Base-by-base conservation (phyloP, 495 filamentous ascomycete species). In the Thermothielavioides terrestris region DNA sequence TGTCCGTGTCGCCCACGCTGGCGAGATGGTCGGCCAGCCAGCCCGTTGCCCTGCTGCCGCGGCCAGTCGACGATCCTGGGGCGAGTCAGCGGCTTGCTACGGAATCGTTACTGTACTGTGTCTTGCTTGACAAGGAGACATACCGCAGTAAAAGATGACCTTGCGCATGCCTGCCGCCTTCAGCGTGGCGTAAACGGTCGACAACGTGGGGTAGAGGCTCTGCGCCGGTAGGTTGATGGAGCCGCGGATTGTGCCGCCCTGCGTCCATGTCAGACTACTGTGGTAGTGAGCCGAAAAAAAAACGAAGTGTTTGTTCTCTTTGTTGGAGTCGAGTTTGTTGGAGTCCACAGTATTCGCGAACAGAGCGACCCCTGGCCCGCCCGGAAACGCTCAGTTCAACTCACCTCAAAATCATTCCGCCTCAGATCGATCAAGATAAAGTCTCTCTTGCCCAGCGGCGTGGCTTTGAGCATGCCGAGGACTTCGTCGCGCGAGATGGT, bases 171-270 rank as follows among this genome's bases (percentile, higher is more conserved):
- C 69, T 1, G 77, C 77, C 5, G 60, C 65, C 17, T 65, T 67
- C 40, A 84, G 69, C 14, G 85, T 43, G 6, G 56, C 57, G 55
- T 85, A 83, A 10, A 87, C 42, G 0, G 74, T 63, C 1, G 81
- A 75, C 0, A 86, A 62, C 4, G 75, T 77, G 0, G 73, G 73
- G 46, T 78, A 79, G 0, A 88, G 66, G 54, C 71, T 81, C 55
- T 88, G 82, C 1, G 82, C 83, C 1, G 84, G 84, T 4, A 88
- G 73, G 58, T 88, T 88, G 61, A 88, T 67, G 6, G 83, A 84
- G 10, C 75, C 74, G 30, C 65, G 70, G 46, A 88, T 84, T 1
- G 82, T 84, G 17, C 84, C 84, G 23, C 84, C 85, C 79, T 84
- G 53, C 6, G 31, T 22, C 31, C 3, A 11, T 15, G 31, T 34